Base-by-base conservation (phyloP, 2,329 filamentous ascomycete species). In the Pseudogymnoascus destructans region DNA sequence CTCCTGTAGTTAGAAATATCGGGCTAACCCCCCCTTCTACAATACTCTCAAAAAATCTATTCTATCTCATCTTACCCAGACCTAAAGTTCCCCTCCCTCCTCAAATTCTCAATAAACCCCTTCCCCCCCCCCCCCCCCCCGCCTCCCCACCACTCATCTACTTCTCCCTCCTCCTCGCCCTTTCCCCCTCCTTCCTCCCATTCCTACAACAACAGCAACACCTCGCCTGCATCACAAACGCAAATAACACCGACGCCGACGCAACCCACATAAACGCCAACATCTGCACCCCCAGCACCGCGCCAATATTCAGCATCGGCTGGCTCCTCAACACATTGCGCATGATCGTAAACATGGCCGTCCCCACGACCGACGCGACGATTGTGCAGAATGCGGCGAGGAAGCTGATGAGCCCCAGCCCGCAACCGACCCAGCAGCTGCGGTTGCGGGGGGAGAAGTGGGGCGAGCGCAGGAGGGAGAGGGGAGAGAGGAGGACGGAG, bases 221-320 rank as follows among this genome's bases (percentile, higher is more conserved):
- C 4, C 52, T 11, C 9, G 4, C 15, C 52, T 95, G 88, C 17
- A 95, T 74, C 30, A 86, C 69, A 65, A 87, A 91, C 0, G 85
- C 85, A 17, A 91, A 66, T 4, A 89, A 72, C 1, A 81, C 79
- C 61, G 85, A 80, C 0, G 76, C 80, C 0, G 83, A 79, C 0
- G 85, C 87, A 25, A 89, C 79, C 91, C 92, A 97, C 85, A 95
- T 92, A 68, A 95, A 95, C 0, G 74, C 86, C 66, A 95, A 80
- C 86, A 95, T 91, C 63, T 81, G 78, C 33, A 70, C 72, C 5
- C 90, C 90, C 32, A 95, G 74, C 2, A 78, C 72, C 2, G 85
- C 87, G 8, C 64, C 61, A 64, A 96, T 90, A 70, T 95, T 93
- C 57, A 96, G 75, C 59, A 87, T 82, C 2, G 79, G 77, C 66